A percentile compares a stretch with the other conserved stretches of the same genome.
phyloP scores from a whole-genome alignment of 1,284 basidiomycete species.

The Cryptococcus wingfieldii region DNA sequence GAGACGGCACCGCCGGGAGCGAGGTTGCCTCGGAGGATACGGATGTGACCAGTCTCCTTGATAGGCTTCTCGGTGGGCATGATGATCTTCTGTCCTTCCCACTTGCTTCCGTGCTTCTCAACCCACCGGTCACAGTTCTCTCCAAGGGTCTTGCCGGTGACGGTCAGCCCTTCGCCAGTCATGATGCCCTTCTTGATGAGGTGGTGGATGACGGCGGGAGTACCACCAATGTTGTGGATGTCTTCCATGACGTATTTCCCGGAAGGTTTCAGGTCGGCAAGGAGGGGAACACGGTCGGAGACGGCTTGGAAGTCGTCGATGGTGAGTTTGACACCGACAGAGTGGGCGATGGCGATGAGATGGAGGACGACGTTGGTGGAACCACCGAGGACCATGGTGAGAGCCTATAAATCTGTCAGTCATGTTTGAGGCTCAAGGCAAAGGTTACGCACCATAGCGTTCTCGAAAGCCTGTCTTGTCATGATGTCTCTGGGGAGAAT shows the following conservation, averaged over 20 bases:
- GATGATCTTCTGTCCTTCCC: constrained; percentile 73
- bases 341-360: constrained; percentile 86
- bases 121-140: constrained; percentile 75
- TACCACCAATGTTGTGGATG: constrained; percentile 83
- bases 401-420: constrained; percentile 54
- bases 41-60: constrained; percentile 84
- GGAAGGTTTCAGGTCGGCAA: constrained; percentile 91
- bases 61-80: constrained; percentile 75
- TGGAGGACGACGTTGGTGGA: constrained; percentile 93
- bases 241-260: constrained; percentile 98
- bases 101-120: constrained; percentile 70
- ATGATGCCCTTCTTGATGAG: constrained; percentile 81
- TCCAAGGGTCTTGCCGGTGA: constrained; percentile 88
- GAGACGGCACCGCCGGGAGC: constrained; percentile 88
- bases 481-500: constrained; percentile 92
- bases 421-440: neutral
- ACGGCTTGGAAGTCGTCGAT: constrained; percentile 93
- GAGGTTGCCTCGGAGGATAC: constrained; percentile 82
- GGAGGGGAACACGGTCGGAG: constrained; percentile 83
- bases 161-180: constrained; percentile 84
- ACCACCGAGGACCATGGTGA: constrained; percentile 91
- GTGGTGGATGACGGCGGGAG: constrained; percentile 68
- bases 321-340: constrained; percentile 77
- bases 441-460: constrained; percentile 66
- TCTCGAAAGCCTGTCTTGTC: constrained; percentile 92